A percentile compares a stretch with the other conserved stretches of the same genome.
These are phyloP conservation scores for Melastoma malabathricum DNA, from an alignment of 345 rosid genomes.

Conservation along the genomic window DNA sequence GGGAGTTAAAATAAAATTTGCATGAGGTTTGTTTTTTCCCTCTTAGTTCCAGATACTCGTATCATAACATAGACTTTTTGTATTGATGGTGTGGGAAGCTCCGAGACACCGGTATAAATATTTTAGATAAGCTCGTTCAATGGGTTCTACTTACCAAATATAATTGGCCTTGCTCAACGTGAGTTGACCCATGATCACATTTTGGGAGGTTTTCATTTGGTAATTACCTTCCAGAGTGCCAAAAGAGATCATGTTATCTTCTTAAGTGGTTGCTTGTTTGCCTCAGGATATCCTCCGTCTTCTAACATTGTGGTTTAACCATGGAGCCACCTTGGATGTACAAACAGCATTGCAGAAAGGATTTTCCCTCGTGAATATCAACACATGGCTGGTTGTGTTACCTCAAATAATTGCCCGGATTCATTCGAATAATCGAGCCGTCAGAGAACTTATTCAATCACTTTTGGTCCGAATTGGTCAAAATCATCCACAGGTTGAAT, in stretches of 20 bases:
- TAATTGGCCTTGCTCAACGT: no score
- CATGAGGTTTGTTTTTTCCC: no score
- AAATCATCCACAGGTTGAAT: conserved; percentile 82
- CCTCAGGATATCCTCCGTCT: conserved; percentile 95
- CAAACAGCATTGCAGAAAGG: conserved; percentile 80
- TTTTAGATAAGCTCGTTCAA: not conserved
- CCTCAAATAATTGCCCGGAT: conserved; percentile 99
- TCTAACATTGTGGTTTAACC: conserved; percentile 96
- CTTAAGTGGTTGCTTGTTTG: conserved; percentile 13
- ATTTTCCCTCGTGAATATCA: conserved; percentile 74
- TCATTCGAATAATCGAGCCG: conserved; percentile 90
- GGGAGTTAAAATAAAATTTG: no score
- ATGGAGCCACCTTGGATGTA: conserved; percentile 87
- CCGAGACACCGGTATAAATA: not conserved
- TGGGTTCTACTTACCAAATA: no score
- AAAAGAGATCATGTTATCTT: no score
- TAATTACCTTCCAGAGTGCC: no score
- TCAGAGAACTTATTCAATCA: conserved; percentile 84
- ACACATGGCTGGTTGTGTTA: conserved; percentile 94
- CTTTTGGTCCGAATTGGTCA: conserved; percentile 93
- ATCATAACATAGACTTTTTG: no score
- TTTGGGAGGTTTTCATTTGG: no score
- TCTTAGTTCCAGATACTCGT: no score
- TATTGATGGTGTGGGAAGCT: no score
- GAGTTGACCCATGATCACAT: no score